Base-by-base conservation (phyloP, 495 filamentous ascomycete species). In the Penicillium tannophilum region DNA sequence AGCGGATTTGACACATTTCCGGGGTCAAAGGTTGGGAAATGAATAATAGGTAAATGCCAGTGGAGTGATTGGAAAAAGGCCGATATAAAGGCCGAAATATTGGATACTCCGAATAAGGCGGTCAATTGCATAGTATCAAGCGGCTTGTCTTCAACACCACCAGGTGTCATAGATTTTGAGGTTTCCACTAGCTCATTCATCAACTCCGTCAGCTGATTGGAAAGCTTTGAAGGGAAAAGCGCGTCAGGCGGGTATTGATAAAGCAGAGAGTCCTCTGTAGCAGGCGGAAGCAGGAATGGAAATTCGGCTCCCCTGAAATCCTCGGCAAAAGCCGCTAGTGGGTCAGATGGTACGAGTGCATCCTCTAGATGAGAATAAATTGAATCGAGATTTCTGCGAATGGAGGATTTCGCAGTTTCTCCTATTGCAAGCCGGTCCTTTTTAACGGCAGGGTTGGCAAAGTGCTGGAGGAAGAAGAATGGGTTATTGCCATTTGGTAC, bases 11-110 rank as follows among this genome's bases (percentile, higher is more conserved):
- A 73, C n/a, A 72, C 54, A 14, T 67, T 69, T 2, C 70, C 72
- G 0, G 72, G 71, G 41, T 77, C 70, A 35, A 75, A 76, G 0
- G 70, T 74, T 19, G 75, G 73, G 19, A 72, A 76, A 63, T 77
- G 75, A 1, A 77, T 69, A 33, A 77, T 66, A 0, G 75, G 73
- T 12, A 76, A 52, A 56, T 77, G 73, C 71, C 72, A 74, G 43
- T 77, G 68, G 0, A 76, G 62, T 16, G 70, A 69, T n/a, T 73
- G 67, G 26, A 77, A 77, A 53, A 72, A 77, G 4, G 60, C 72
- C n/a, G 70, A 70, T 24, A 77, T 69, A 26, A 73, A 77, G 12
- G 49, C 44, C 1, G 68, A 66, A 16, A 77, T 65, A 59, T 74
- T 76, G 1, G 68, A 62, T 6, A 67, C 63, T 2, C 66, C 68